Evolutionary conservation across 495 filamentous ascomycete species (phyloP), one percentile per base, ranked within the genome.

Genomic region (Trichoderma virens): DNA sequence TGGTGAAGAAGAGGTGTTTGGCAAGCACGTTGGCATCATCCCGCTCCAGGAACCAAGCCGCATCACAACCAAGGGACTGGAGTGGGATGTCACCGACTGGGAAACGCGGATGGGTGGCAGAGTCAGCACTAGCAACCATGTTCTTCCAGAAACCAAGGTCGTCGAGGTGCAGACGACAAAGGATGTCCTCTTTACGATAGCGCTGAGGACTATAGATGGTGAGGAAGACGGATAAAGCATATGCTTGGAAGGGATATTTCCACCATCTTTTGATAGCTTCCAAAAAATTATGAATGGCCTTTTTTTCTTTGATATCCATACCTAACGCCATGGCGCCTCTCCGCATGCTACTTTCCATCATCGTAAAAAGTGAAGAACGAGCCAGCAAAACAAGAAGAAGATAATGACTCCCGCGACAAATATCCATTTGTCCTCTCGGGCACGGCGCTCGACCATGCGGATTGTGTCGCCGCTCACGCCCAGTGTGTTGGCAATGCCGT

Each of bases 341-440:
- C 59, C 34, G 18, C 61, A 45, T 20, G 39, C 28, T 27, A 20
- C 14, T 31, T 30, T 2, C 16, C 2, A 79, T 75, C 20, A 97
- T 72, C 91, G 76, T 72, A 98, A 72, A 72, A 84, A 98, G 76
- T 90, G 87, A 74, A 98, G 68, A 59, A 93, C 90, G 65, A 90
- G 73, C 86, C 91, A 98, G 70, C 93, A 97, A 74, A 98, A 98
- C 47, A 82, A 73, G 65, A 98, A 89, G 75, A 98, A 98, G n/a
- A 93, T 72, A 38, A 95, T 74, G 25, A 95, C 91, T 0, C 94
- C 92, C 16, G 73, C 88, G 85, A 89, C 90, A 74, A 98, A 98
- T 31, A 98, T 95, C 93, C 93, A 98, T 76, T 97, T 97, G 70
- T 98, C 94, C 80, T 97, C 87, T 74, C 84, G 88, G 62, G 94